These are phyloP conservation scores for Corylus americana DNA, from an alignment of 306 rosid species.

Conservation along the genomic window DNA sequence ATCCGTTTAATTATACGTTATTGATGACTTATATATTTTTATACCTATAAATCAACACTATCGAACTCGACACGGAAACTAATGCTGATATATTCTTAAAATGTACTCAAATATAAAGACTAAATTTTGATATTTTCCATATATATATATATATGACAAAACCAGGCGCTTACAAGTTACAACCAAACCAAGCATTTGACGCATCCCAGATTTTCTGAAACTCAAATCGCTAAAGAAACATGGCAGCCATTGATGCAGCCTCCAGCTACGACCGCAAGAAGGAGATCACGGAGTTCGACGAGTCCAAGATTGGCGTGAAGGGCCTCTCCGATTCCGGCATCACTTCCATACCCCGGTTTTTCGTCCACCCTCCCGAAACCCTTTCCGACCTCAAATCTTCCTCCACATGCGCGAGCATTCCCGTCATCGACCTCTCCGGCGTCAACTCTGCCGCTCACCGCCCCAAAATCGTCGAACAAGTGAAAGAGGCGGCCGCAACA, in stretches of 20 bases:
- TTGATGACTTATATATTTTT: too few relatives aligned
- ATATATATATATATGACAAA: too few relatives aligned
- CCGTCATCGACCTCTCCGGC: slow-evolving; percentile 43
- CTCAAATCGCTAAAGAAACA: too few relatives aligned
- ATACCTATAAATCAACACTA: too few relatives aligned
- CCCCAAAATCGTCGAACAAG: slow-evolving; percentile 28
- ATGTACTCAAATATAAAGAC: too few relatives aligned
- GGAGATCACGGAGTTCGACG: slow-evolving; percentile 42
- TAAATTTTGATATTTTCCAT: too few relatives aligned
- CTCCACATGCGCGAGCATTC: slow-evolving; percentile 18
- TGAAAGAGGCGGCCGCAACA: slow-evolving; percentile 40
- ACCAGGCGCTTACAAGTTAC: background rate
- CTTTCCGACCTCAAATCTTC: slow-evolving; percentile 32
- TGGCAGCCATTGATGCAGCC: slow-evolving; percentile 2
- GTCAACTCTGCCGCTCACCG: slow-evolving; percentile 16
- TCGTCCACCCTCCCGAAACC: slow-evolving; percentile 38
- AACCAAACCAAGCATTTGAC: too few relatives aligned
- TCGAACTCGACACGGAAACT: too few relatives aligned
- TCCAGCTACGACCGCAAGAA: slow-evolving; percentile 26
- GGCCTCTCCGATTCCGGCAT: slow-evolving; percentile 52
- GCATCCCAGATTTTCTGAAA: too few relatives aligned
- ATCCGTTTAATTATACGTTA: too few relatives aligned
- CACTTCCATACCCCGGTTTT: slow-evolving; percentile 40
- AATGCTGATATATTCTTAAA: too few relatives aligned
- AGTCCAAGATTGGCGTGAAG: slow-evolving; percentile 52